A percentile compares a stretch with the other conserved stretches of the same genome.
These are phyloP conservation scores for Colletotrichum karsti DNA, from an alignment of 2,329 filamentous ascomycete genomes.

Conservation along the genomic window DNA sequence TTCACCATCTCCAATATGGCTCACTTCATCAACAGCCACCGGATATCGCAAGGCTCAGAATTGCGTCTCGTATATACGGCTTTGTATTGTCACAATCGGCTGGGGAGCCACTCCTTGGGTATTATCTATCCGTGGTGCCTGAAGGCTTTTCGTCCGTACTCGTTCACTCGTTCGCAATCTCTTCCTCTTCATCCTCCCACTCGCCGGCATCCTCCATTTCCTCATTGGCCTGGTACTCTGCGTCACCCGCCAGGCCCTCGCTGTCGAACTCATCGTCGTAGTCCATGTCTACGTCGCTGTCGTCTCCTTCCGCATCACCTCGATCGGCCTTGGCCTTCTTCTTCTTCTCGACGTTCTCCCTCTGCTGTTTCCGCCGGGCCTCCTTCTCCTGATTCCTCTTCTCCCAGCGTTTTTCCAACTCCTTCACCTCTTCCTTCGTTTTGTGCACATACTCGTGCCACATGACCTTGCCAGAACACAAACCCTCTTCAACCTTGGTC, in stretches of 20 bases:
- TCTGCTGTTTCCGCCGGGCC: conserved; percentile 81
- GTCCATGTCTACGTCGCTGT: conserved; percentile 49
- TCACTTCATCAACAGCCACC: background rate
- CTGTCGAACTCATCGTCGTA: conserved; percentile 61
- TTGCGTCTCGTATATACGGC: background rate
- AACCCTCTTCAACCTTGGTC: conserved; percentile 94
- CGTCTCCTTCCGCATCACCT: conserved; percentile 39
- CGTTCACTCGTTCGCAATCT: conserved; percentile 41
- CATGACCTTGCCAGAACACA: conserved; percentile 91
- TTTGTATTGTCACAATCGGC: background rate
- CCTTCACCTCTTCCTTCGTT: conserved; percentile 77
- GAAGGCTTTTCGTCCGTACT: background rate
- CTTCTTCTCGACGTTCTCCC: conserved; percentile 91
- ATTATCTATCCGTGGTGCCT: conserved; percentile 1
- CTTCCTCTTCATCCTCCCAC: conserved; percentile 60
- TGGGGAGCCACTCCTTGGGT: conserved; percentile 14
- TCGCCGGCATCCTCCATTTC: conserved; percentile 58
- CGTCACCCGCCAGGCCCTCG: conserved; percentile 59
- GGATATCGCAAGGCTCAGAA: background rate
- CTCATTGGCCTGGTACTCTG: conserved; percentile 57
- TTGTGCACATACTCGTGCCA: conserved; percentile 98
- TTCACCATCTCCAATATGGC: too few relatives aligned
- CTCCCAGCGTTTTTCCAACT: conserved; percentile 86
- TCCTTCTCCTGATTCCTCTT: conserved; percentile 83
- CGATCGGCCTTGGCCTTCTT: conserved; percentile 60